Evolutionary conservation across 331 rosid species (phyloP).

Genomic region (Pyrus hybrid): DNA sequence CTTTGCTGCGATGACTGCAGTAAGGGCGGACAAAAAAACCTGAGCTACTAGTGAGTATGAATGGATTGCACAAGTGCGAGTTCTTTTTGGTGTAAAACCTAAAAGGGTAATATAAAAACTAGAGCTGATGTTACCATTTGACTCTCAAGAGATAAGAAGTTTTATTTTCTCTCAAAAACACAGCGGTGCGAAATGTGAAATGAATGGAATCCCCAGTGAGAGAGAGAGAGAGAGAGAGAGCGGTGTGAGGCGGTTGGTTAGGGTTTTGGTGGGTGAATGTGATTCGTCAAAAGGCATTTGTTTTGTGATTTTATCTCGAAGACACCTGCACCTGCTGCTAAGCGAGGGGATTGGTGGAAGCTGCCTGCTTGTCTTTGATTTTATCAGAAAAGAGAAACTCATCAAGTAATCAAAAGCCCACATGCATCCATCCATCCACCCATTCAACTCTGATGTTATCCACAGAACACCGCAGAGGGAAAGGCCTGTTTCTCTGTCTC

Average conservation of each 20-base stretch:
- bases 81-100: not conserved
- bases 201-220: slow-evolving; percentile 40
- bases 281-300: slow-evolving; percentile 36
- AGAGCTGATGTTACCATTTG: not conserved
- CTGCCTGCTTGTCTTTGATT: slow-evolving; percentile 34
- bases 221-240: slow-evolving; percentile 1
- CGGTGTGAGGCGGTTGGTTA: not conserved
- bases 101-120: not conserved
- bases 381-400: slow-evolving; percentile 11
- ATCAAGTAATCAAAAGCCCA: not conserved
- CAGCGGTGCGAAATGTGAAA: not conserved
- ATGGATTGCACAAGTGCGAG: slow-evolving; percentile 11
- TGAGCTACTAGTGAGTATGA: not conserved
- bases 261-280: slow-evolving; percentile 14
- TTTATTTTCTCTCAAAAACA: not conserved
- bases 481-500: slow-evolving; percentile 26
- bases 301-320: slow-evolving; percentile 17
- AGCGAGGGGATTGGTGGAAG: slow-evolving; percentile 34
- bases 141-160: not conserved
- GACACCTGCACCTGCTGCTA: slow-evolving; percentile 19
- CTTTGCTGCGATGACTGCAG: not conserved
- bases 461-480: slow-evolving; percentile 16
- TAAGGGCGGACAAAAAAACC: not conserved
- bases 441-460: slow-evolving; percentile 33
- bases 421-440: slow-evolving; percentile 25